Percentiles rank a stretch among this genome's conserved stretches.
Conservation (phyloP, 495 filamentous ascomycete species). For the Hypoxylon subgilvum region DNA sequence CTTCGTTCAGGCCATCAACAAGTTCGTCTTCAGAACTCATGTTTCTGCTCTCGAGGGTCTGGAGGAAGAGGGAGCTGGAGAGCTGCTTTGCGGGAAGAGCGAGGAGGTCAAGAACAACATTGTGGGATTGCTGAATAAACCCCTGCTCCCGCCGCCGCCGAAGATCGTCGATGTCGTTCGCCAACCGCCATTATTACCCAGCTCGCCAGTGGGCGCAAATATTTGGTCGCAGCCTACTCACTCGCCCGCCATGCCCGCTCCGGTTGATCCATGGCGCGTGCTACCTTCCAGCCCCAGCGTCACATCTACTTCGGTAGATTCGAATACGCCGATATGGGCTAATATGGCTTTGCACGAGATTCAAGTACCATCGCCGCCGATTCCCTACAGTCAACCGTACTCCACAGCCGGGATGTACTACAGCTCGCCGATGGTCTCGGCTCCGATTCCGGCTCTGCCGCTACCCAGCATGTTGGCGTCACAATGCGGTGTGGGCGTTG, state of each 20-base stretch:
- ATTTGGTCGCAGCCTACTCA: constrained; percentile 76
- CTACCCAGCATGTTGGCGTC: constrained; percentile 87
- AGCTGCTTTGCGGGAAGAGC: constrained; percentile 87
- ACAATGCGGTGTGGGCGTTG: constrained; percentile 79
- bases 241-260: constrained; percentile 62
- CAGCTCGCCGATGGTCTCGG: constrained; percentile 65
- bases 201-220: constrained; percentile 74
- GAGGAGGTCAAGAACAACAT: constrained; percentile 92
- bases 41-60: constrained; percentile 91
- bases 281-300: constrained; percentile 85
- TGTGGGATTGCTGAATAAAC: constrained; percentile 81
- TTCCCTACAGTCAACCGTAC: constrained; percentile 80
- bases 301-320: constrained; percentile 70
- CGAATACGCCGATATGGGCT: constrained; percentile 78
- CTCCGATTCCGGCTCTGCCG: constrained; percentile 77
- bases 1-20: constrained; percentile 96
- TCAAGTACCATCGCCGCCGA: constrained; percentile 72
- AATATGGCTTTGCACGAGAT: constrained; percentile 74
- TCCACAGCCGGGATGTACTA: constrained; percentile 69
- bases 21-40: constrained; percentile 91
- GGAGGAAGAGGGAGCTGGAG: constrained; percentile 95
- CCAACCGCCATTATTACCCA: constrained; percentile 83
- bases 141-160: constrained; percentile 85
- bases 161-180: constrained; percentile 90
- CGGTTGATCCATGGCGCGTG: constrained; percentile 92